phyloP scores from a whole-genome alignment of 176 grass and related monocot species.

The Oryza nivara region DNA sequence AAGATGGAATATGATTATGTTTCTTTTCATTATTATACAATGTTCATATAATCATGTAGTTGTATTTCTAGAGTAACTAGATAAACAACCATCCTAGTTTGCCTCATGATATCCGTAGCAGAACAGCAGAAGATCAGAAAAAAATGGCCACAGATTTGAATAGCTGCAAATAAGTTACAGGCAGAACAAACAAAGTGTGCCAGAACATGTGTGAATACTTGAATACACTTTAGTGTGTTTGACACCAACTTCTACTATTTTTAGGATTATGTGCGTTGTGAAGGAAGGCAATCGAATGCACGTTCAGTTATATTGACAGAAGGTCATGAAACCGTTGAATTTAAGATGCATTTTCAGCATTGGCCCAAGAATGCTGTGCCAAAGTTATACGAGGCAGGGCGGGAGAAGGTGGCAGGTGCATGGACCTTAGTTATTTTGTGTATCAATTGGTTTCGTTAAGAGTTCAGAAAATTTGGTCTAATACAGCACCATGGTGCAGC shows the following conservation, averaged over 20 bases:
- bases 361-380: slow-evolving; percentile 65
- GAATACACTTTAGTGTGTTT: not conserved
- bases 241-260: slow-evolving; percentile 33
- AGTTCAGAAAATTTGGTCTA: slow-evolving; percentile 15
- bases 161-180: not conserved
- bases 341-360: slow-evolving; percentile 69
- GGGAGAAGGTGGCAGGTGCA: slow-evolving; percentile 86
- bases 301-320: slow-evolving; percentile 65
- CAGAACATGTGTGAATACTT: not conserved
- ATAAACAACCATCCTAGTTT: not conserved
- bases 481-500: slow-evolving; percentile 52
- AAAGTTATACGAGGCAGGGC: slow-evolving; percentile 71
- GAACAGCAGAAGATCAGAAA: not conserved
- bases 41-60: not conserved
- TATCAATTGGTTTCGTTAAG: not conserved
- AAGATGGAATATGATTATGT: slow-evolving; percentile 34
- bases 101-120: not conserved
- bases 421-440: not conserved
- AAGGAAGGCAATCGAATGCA: slow-evolving; percentile 50
- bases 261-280: slow-evolving; percentile 61
- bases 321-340: slow-evolving; percentile 71
- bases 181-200: not conserved
- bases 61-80: not conserved
- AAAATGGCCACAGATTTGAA: not conserved
- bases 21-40: slow-evolving; percentile 7